Conservation (phyloP, 169 alveolate species). For the Cryptosporidium tyzzeri region DNA sequence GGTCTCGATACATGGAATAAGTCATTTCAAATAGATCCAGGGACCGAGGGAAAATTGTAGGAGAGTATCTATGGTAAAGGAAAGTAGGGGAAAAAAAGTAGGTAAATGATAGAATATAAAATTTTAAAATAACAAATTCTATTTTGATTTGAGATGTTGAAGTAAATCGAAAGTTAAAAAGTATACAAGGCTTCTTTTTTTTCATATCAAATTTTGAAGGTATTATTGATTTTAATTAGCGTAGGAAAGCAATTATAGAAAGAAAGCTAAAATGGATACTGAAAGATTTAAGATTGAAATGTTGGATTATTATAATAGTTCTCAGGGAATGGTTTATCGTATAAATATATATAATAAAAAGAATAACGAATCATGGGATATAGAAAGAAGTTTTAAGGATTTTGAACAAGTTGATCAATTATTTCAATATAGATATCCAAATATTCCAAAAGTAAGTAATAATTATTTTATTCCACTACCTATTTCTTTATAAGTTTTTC, state of each 20-base stretch:
- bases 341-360: slow-evolving; percentile 46
- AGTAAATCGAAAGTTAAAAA: no score
- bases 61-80: not conserved
- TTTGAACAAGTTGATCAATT: slow-evolving; percentile 66
- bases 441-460: slow-evolving; percentile 49
- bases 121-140: not conserved
- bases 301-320: slow-evolving; percentile 34
- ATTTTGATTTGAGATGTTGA: not conserved
- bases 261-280: slow-evolving; percentile 35
- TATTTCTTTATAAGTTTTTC: not conserved
- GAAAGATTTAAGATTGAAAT: slow-evolving; percentile 58
- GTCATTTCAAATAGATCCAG: slow-evolving; percentile 8
- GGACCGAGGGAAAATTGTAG: slow-evolving; percentile 22
- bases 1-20: not conserved
- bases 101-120: not conserved
- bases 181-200: not conserved
- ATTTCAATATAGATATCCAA: slow-evolving; percentile 67
- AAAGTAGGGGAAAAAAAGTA: not conserved
- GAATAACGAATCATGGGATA: slow-evolving; percentile 56
- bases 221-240: no score
- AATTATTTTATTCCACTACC: not conserved
- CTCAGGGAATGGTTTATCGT: slow-evolving; percentile 17
- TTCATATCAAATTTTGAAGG: not conserved
- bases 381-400: slow-evolving; percentile 50
- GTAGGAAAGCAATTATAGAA: no score